Evolutionary conservation across 1,139 yeast species (phyloP).

Genomic region (Geotrichum siamense): DNA sequence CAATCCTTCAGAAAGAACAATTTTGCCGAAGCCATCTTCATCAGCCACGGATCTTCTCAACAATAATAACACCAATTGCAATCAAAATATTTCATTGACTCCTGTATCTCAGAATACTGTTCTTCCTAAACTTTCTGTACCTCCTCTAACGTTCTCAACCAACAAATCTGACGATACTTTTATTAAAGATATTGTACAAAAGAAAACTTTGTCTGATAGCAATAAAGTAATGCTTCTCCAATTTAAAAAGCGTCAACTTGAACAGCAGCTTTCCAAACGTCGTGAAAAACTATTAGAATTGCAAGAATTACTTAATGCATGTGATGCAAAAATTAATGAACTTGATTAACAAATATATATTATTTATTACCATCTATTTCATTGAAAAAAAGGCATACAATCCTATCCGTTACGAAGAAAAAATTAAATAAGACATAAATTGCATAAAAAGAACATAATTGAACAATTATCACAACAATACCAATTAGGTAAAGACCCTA

Average conservation of each 20-base stretch:
- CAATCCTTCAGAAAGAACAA: no score
- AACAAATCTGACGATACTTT: slow-evolving; percentile 20
- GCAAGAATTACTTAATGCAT: slow-evolving; percentile 16
- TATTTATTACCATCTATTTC: no score
- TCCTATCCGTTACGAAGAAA: no score
- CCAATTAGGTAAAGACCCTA: no score
- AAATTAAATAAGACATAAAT: no score
- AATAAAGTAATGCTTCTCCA: slow-evolving; percentile 15
- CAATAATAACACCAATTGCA: no score
- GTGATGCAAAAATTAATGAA: slow-evolving; percentile 17
- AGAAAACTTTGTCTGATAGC: slow-evolving; percentile 12
- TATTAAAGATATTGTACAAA: slow-evolving; percentile 16
- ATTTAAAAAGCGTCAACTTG: slow-evolving; percentile 18
- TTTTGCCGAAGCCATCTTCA: no score
- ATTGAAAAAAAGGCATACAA: no score
- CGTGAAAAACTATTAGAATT: slow-evolving; percentile 12
- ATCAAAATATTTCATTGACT: slow-evolving; percentile 16
- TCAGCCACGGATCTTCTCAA: no score
- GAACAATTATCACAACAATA: no score
- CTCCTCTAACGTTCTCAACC: slow-evolving; percentile 4
- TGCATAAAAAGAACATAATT: no score
- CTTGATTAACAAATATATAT: no score
- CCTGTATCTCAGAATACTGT: slow-evolving; percentile 2
- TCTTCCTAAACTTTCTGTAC: background rate
- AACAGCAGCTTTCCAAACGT: slow-evolving; percentile 16